Base-by-base conservation (phyloP, 345 rosid genomes). In the Gossypium mustelinum region DNA sequence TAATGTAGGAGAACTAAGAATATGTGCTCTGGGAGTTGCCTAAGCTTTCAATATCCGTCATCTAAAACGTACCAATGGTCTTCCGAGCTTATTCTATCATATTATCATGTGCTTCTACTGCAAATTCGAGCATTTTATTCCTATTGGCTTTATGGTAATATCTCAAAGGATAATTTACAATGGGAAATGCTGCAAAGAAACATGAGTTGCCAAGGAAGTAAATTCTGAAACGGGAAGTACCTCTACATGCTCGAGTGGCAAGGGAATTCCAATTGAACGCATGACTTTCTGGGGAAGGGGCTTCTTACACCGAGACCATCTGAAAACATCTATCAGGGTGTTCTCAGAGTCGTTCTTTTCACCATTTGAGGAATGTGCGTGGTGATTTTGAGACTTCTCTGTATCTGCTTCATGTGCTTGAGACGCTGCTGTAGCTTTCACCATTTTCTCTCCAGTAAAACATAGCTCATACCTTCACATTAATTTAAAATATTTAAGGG, bases 301-400 rank as follows among this genome's bases (percentile, higher is more conserved):
- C 77, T 83, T 92, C 94, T 87, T 93, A 70, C 99, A 96, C 18
- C 88, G 85, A 27, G 99, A 92, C 97, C 98, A 96, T 63, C 98
- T 90, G 79, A 96, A 96, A 50, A 87, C 90, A 69, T 96, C 98
- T 2, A 89, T 78, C 76, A 92, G 69, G 39, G 78, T 76, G 75
- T 78, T 87, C 70, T 96, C 98, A 17, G 85, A 20, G 16, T 93
- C 94, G 44, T 45, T 78, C 78, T 90, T 91, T 69, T 96, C 98
- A 57, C 97, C 97, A 59, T 90, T 92, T 77, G 88, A 63, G 17
- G 84, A 64, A 76, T 84, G 86, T 17, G 85, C 68, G 54, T 79
- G 94, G 77, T 88, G 89, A 84, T 81, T 89, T 75, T 86, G 92
- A 78, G 90, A 66, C 78, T 89, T 88, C 39, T 93, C 92, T 5